Evolutionary conservation across 345 rosid genomes (phyloP), one percentile per base, ranked within the genome.

Genomic region (Mercurialis annua): DNA sequence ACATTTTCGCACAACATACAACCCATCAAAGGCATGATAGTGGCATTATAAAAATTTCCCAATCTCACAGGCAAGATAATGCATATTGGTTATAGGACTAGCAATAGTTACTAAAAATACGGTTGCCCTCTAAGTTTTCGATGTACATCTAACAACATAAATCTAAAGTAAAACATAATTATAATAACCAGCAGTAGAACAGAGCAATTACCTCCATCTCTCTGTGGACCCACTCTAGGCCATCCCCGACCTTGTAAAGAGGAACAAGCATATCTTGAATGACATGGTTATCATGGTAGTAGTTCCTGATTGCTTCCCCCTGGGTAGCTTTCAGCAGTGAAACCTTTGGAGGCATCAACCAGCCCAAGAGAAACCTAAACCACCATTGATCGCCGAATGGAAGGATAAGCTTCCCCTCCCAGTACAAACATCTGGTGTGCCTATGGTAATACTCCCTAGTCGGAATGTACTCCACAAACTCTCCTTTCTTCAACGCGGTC

Each of bases 331-430:
- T 95, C 51, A 92, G 99, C 78, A 95, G 83, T 53, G 99, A 95
- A 61, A 95, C 97, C 88, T 95, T 95, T 15, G 99, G 99, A 46
- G 99, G 99, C 99, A 92, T 95, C 82, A 92, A 10, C 99, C 99
- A 95, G 77, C 99, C 99, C 24, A 95, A 73, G 46, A 92, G 87
- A 68, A 75, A 88, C 85, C 99, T 87, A 67, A 92, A 95, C 99
- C 99, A 95, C 67, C 80, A 86, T 77, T 95, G 99, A 78, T 95
- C 99, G 29, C 76, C 99, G 20, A 95, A 95, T 1, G 98, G 97
- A 77, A 95, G 98, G 61, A 95, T 95, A 58, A 95, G 97, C 81
- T 95, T 95, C 51, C 99, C 99, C 78, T 95, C 99, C 99, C 99
- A 95, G 75, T 95, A 92, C 83, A 95, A 85, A 66, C 87, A 92